These are phyloP conservation scores for Anisodus acutangulus DNA, from an alignment of 257 asterid genomes.

Conservation along the genomic window DNA sequence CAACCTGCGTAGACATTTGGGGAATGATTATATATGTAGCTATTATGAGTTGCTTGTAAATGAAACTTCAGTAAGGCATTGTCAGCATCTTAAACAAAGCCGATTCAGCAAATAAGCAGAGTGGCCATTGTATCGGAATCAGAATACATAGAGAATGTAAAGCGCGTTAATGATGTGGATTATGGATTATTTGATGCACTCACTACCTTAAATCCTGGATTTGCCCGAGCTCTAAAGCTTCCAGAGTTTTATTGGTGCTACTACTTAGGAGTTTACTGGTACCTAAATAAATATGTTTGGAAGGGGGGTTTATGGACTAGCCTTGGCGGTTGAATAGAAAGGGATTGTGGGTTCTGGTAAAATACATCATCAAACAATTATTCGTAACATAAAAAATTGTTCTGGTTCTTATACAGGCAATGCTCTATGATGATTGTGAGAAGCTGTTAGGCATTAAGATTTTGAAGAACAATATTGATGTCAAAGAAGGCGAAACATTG, in stretches of 20 bases:
- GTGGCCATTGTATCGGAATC: background rate
- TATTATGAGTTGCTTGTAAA: slow-evolving; percentile 22
- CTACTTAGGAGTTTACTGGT: background rate
- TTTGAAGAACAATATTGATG: slow-evolving; percentile 67
- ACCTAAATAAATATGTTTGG: background rate
- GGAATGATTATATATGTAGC: background rate
- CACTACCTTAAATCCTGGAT: background rate
- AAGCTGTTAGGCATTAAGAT: slow-evolving; percentile 71
- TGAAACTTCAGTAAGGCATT: background rate
- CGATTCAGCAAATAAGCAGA: slow-evolving; percentile 5
- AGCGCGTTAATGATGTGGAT: background rate
- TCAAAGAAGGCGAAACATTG: slow-evolving; percentile 67
- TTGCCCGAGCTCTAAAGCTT: background rate
- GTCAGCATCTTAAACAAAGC: slow-evolving; percentile 2
- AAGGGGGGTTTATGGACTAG: background rate
- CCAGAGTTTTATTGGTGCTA: background rate
- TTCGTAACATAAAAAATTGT: background rate
- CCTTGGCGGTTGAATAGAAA: background rate
- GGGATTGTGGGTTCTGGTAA: background rate
- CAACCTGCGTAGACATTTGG: background rate
- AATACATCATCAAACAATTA: background rate
- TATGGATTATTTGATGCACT: background rate
- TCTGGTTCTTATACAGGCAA: slow-evolving; percentile 50
- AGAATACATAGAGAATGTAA: background rate
- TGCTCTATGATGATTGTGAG: slow-evolving; percentile 78